Conservation (phyloP, 2,329 filamentous ascomycete species). For the Byssoonygena ceratinophila region DNA sequence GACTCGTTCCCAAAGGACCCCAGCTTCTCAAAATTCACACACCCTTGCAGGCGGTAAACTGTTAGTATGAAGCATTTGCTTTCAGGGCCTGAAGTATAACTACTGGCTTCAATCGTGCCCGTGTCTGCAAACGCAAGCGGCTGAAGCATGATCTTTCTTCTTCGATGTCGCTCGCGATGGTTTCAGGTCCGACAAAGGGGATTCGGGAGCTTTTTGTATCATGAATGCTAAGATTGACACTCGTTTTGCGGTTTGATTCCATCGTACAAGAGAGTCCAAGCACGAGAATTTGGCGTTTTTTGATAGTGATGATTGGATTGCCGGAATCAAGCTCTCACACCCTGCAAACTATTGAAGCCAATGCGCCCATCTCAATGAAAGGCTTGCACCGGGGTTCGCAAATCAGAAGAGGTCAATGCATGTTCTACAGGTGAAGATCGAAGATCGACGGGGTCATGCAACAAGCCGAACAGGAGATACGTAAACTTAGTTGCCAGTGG, state of each 20-base stretch:
- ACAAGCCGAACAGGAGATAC: neutral
- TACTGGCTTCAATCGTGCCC: neutral
- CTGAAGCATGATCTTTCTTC: neutral
- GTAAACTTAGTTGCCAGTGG: too few species aligned
- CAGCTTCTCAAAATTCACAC: neutral
- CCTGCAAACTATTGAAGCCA: neutral
- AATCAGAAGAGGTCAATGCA: neutral
- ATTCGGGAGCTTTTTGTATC: neutral
- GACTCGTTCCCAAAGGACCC: neutral
- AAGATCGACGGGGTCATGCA: neutral
- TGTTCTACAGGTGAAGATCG: conserved; percentile 1
- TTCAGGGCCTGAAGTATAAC: too few species aligned
- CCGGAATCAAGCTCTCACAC: neutral
- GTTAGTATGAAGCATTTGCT: neutral
- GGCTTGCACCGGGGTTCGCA: neutral
- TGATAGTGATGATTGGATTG: neutral
- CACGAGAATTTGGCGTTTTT: neutral
- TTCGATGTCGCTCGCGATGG: neutral
- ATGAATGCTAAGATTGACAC: neutral
- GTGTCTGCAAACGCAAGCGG: neutral
- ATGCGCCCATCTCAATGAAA: neutral
- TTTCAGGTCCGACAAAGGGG: neutral
- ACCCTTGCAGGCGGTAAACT: neutral
- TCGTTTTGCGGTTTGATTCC: neutral
- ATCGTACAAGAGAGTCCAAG: neutral